Conservation (phyloP, 768 basidiomycete genomes). For the Trametes sanguinea region DNA sequence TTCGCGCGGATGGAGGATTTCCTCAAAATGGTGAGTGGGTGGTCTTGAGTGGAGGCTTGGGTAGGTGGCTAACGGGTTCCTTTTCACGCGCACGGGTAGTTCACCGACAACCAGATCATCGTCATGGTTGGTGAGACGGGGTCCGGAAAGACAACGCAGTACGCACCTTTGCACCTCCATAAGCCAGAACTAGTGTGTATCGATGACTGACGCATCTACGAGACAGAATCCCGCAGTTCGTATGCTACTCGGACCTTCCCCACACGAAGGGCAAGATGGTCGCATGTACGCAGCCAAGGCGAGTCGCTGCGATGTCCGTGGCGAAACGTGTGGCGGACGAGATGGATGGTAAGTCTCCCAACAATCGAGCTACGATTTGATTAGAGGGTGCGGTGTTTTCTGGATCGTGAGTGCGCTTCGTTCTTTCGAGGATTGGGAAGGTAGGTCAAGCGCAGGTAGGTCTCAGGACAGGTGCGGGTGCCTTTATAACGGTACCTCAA, state of each 20-base stretch:
- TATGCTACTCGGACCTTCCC: constrained; percentile 89
- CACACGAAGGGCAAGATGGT: constrained; percentile 89
- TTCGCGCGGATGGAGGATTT: constrained; percentile 93
- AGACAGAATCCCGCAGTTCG: constrained; percentile 92
- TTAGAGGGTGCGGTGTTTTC: no score
- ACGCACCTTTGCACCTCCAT: constrained; percentile 31
- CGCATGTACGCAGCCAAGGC: constrained; percentile 94
- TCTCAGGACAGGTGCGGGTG: no score
- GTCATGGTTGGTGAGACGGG: constrained; percentile 95
- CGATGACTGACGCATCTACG: no score
- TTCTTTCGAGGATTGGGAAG: no score
- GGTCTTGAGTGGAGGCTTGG: not conserved
- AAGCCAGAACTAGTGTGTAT: not conserved
- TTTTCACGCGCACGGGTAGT: constrained; percentile 42
- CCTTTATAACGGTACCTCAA: no score
- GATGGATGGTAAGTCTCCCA: constrained; percentile 80
- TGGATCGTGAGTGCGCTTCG: not conserved
- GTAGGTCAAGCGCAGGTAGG: no score
- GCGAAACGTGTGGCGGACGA: constrained; percentile 99
- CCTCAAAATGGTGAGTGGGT: constrained; percentile 72
- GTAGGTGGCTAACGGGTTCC: constrained; percentile 32
- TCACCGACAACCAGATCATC: constrained; percentile 79
- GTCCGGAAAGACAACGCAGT: constrained; percentile 96
- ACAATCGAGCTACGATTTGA: no score
- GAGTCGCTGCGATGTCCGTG: constrained; percentile 97